Base-by-base conservation (phyloP, 768 basidiomycete species). In the Boletus sensibilis region DNA sequence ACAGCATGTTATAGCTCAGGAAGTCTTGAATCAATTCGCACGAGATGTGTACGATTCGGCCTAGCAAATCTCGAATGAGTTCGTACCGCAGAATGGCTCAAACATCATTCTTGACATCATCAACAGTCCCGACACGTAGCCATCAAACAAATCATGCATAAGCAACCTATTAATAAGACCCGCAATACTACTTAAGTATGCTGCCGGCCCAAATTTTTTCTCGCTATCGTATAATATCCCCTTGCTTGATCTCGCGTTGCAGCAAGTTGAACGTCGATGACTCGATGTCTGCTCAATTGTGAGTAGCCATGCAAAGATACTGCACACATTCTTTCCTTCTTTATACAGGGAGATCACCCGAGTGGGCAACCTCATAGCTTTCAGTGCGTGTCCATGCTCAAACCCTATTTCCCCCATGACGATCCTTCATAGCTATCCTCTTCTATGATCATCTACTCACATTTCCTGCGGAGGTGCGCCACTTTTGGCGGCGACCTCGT, bases 391-490 rank as follows among this genome's bases (percentile, higher is more conserved):
- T 18, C 20, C 27, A 14, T 25, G 16, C 21, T 13, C 25, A 16
- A 18, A 40, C n/a, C 2, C 10, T 5, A 4, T 20, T 20, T 29
- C 41, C 29, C 3, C n/a, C 25, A 0, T 46, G 34, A 51, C 54
- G 5, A 23, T 11, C 13, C 13, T 16, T 35, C n/a, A 8, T 20
- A 72, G 74, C 43, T n/a, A 47, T 75, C 9, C 58, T 76, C 21
- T 62, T 75, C 16, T 78, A 79, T 47, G 82, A 83, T 47, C 80
- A 79, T 56, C 37, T 72, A 39, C 65, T 82, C 38, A 84, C 82
- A 0, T 58, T 83, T 5, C 45, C 58, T 1, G 50, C 56, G 29
- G 82, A 84, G 56, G 68, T 79, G 8, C 71, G 75, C 21, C 65
- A 72, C 14, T 78, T 77, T 65, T 83, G 83, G 82, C 58, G 45